Percentiles rank a stretch among this genome's conserved stretches.
phyloP scores from a whole-genome alignment of 2,329 filamentous ascomycete species.

The Cercospora brassicicola region DNA sequence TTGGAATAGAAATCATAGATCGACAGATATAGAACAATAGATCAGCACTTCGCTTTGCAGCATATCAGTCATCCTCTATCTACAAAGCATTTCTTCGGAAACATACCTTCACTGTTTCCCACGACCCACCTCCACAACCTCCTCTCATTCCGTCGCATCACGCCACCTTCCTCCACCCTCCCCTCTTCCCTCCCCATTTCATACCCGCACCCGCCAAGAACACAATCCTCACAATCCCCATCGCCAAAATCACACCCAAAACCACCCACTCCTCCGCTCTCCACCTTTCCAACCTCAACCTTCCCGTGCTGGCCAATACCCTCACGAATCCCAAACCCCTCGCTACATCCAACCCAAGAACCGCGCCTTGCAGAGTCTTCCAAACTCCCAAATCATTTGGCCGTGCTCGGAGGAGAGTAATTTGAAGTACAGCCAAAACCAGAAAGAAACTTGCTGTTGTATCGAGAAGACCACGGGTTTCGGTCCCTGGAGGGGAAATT shows the following conservation, averaged over 20 bases:
- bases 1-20: background rate
- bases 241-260: background rate
- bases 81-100: too few relatives aligned
- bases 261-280: background rate
- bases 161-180: background rate
- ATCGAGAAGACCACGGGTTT: background rate
- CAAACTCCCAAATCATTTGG: background rate
- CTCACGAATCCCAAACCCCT: background rate
- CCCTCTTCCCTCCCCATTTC: background rate
- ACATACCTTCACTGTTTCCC: too few relatives aligned
- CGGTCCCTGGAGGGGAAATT: background rate
- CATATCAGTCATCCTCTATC: background rate
- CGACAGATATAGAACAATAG: background rate
- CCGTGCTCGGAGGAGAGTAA: background rate
- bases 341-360: background rate
- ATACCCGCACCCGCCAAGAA: background rate
- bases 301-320: background rate
- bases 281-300: background rate
- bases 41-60: constrained; percentile 44
- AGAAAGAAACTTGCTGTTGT: background rate
- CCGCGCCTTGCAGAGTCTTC: background rate
- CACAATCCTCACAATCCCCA: constrained; percentile 2
- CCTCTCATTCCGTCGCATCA: too few relatives aligned
- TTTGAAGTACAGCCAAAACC: background rate
- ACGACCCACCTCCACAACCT: too few relatives aligned